These are phyloP conservation scores for Lojkania enalia DNA, from an alignment of 2,329 filamentous ascomycete species.

Conservation along the genomic window DNA sequence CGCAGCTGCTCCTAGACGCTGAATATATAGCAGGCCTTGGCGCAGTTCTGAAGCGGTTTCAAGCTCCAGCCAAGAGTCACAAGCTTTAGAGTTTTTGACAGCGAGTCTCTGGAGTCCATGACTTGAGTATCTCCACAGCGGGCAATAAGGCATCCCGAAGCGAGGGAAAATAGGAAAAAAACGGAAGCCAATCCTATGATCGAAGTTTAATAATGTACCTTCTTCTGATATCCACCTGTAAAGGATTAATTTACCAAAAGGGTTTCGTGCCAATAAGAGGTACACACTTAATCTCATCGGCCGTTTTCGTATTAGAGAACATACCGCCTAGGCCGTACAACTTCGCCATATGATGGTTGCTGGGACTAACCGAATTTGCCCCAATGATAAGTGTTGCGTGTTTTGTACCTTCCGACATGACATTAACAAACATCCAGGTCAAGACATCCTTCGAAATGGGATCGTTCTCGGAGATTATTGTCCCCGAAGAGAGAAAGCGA, in stretches of 20 bases:
- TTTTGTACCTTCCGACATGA: constrained; percentile 27
- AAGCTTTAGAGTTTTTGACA: constrained; percentile 15
- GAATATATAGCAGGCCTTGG: constrained; percentile 24
- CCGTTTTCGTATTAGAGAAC: constrained; percentile 2
- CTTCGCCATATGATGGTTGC: too few species aligned
- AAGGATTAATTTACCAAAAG: constrained; percentile 31
- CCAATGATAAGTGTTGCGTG: too few species aligned
- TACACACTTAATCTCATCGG: constrained; percentile 18
- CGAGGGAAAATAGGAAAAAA: too few species aligned
- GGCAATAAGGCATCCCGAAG: too few species aligned
- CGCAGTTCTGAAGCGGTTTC: constrained; percentile 26
- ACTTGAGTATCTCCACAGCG: too few species aligned
- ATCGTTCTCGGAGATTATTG: constrained; percentile 29
- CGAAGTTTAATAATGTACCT: too few species aligned
- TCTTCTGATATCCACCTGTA: too few species aligned
- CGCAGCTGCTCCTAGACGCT: constrained; percentile 21
- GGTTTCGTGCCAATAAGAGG: constrained; percentile 27
- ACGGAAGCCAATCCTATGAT: constrained; percentile 28
- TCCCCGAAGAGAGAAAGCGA: constrained; percentile 25
- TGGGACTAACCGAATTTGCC: too few species aligned
- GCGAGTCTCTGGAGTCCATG: too few species aligned
- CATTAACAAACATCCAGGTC: constrained; percentile 30
- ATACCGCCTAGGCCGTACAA: too few species aligned
- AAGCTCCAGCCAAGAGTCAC: constrained; percentile 34
- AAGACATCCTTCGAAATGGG: constrained; percentile 30